Evolutionary conservation across 345 rosid genomes (phyloP).

Genomic region (Cardiospermum halicacabum): DNA sequence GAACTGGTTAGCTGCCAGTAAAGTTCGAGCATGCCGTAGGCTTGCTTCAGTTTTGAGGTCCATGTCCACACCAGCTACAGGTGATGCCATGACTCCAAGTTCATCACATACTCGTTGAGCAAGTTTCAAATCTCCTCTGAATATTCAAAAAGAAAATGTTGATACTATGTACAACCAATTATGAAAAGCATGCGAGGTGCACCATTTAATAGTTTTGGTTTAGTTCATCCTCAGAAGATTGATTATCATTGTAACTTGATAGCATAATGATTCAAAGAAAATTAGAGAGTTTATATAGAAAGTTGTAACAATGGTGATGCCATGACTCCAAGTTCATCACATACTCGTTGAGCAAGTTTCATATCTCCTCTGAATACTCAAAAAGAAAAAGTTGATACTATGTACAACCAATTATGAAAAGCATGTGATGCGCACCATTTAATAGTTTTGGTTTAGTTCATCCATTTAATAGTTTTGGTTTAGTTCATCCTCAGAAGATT

Average conservation of each 20-base stretch:
- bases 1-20: conserved; percentile 93
- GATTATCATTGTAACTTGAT: too few relatives aligned
- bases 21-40: conserved; percentile 85
- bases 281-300: too few relatives aligned
- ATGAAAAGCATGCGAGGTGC: conserved; percentile 5
- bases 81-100: conserved; percentile 77
- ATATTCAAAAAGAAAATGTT: conserved; percentile 4
- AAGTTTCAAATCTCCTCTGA: conserved; percentile 77
- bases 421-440: not conserved
- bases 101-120: conserved; percentile 87
- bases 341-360: conserved; percentile 76
- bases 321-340: conserved; percentile 83
- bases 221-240: too few relatives aligned
- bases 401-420: conserved; percentile 6
- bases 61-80: conserved; percentile 82
- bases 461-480: too few relatives aligned
- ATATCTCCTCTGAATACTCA: conserved; percentile 58
- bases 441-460: too few relatives aligned
- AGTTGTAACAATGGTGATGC: conserved; percentile 41
- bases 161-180: not conserved
- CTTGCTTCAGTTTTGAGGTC: conserved; percentile 85
- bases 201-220: too few relatives aligned
- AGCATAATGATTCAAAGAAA: too few relatives aligned
- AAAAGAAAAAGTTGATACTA: not conserved
- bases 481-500: too few relatives aligned